Evolutionary conservation across 345 rosid genomes (phyloP).

Genomic region (Stellera chamaejasme): DNA sequence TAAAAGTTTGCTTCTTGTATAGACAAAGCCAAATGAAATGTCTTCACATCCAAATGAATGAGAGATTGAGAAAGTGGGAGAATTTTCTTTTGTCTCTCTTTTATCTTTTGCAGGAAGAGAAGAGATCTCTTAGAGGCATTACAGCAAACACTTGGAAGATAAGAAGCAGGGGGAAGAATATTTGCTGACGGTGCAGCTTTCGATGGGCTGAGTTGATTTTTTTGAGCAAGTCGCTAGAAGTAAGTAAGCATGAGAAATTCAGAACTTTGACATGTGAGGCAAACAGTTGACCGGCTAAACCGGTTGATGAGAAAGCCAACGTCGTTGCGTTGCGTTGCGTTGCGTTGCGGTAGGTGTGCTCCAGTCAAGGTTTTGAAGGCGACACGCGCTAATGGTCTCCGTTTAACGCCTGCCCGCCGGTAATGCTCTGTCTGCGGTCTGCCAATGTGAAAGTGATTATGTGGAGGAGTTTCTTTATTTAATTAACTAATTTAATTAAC

Average conservation of each 20-base stretch:
- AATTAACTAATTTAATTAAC: too few relatives aligned
- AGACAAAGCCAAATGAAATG: too few relatives aligned
- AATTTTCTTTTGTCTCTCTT: neutral
- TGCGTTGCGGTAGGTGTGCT: neutral
- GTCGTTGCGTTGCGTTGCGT: neutral
- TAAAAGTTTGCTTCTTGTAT: neutral
- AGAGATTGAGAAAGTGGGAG: neutral
- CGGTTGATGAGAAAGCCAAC: neutral
- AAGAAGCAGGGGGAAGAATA: neutral
- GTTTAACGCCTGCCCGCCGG: neutral
- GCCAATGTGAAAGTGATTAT: neutral
- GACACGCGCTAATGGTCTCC: conserved; percentile 5
- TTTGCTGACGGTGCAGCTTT: neutral
- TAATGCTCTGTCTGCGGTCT: neutral
- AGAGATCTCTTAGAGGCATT: neutral
- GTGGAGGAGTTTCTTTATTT: too few relatives aligned
- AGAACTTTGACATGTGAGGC: neutral
- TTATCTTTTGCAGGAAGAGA: neutral
- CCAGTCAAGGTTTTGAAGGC: conserved; percentile 2
- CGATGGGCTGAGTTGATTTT: too few relatives aligned
- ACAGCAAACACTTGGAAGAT: conserved; percentile 3
- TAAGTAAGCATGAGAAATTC: too few relatives aligned
- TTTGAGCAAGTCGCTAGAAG: too few relatives aligned
- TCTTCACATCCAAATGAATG: too few relatives aligned
- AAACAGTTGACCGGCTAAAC: conserved; percentile 3